A percentile compares a stretch with the other conserved stretches of the same genome.
phyloP scores from a whole-genome alignment of 129 eudicot species.

The Rutidosis leptorrhynchoides region DNA sequence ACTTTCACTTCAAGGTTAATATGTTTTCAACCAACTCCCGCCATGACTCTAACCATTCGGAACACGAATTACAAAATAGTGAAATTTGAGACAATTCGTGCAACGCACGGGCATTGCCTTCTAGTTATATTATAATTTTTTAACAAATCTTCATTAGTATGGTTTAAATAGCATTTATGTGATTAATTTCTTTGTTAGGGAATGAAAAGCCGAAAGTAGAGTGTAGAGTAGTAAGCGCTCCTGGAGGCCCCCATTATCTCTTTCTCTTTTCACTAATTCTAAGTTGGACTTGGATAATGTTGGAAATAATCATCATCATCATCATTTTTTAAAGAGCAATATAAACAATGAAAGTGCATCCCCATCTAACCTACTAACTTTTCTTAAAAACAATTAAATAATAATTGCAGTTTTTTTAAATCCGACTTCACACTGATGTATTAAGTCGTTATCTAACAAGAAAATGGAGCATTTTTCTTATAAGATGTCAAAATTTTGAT shows the following conservation, averaged over 20 bases:
- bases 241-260: slow-evolving; percentile 38
- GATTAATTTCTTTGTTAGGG: neutral
- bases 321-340: slow-evolving; percentile 13
- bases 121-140: too few species aligned
- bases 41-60: too few species aligned
- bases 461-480: neutral
- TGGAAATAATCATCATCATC: slow-evolving; percentile 31
- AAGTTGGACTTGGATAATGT: slow-evolving; percentile 39
- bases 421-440: slow-evolving; percentile 1
- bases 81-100: too few species aligned
- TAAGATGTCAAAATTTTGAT: too few species aligned
- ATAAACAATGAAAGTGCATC: slow-evolving; percentile 28
- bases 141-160: too few species aligned
- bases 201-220: slow-evolving; percentile 36
- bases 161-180: neutral
- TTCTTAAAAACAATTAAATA: too few species aligned
- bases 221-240: slow-evolving; percentile 39
- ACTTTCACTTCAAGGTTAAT: too few species aligned
- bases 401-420: too few species aligned
- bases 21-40: too few species aligned
- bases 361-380: slow-evolving; percentile 10
- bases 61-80: too few species aligned
- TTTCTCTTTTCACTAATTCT: slow-evolving; percentile 32
- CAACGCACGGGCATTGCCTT: too few species aligned
- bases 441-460: neutral